phyloP scores from a whole-genome alignment of 2,329 filamentous ascomycete genomes.

The Penicillium thymicola region DNA sequence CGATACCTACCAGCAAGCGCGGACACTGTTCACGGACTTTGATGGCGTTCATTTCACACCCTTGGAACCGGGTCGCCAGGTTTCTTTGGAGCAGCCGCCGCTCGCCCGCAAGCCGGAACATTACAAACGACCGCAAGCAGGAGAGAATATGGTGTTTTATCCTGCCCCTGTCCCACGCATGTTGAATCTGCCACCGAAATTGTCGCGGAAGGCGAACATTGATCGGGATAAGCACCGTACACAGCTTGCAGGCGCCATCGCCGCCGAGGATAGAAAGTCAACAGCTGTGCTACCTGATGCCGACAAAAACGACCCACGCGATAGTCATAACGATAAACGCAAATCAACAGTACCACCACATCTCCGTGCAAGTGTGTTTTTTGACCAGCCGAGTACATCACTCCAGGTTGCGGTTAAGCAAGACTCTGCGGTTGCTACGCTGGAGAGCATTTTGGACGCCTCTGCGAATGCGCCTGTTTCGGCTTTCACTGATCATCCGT shows the following conservation, averaged over 20 bases:
- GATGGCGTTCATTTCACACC: constrained; percentile 48
- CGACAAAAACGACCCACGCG: constrained; percentile 16
- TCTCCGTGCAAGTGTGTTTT: constrained; percentile 85
- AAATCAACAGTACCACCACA: constrained; percentile 69
- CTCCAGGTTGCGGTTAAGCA: constrained; percentile 60
- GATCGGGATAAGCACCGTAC: constrained; percentile 69
- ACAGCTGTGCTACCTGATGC: constrained; percentile 44
- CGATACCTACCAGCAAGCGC: constrained; percentile 48
- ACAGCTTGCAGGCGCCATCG: constrained; percentile 66
- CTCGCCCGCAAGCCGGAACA: constrained; percentile 39
- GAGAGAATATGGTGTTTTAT: constrained; percentile 87
- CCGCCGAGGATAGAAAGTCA: constrained; percentile 52
- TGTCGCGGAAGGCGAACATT: constrained; percentile 69
- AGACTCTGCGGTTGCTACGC: constrained; percentile 79
- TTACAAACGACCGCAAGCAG: constrained; percentile 50
- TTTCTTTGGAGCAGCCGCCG: constrained; percentile 41
- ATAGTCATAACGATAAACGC: constrained; percentile 22
- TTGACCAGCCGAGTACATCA: constrained; percentile 64
- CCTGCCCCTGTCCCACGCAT: constrained; percentile 91
- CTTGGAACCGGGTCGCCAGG: constrained; percentile 27
- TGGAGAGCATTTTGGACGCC: constrained; percentile 89
- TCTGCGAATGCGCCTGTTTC: constrained; percentile 82
- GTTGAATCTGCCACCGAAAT: constrained; percentile 83
- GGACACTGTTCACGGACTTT: constrained; percentile 47
- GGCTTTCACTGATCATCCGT: constrained; percentile 87